phyloP scores from a whole-genome alignment of 257 asterid genomes.

The Jacaranda mimosifolia region DNA sequence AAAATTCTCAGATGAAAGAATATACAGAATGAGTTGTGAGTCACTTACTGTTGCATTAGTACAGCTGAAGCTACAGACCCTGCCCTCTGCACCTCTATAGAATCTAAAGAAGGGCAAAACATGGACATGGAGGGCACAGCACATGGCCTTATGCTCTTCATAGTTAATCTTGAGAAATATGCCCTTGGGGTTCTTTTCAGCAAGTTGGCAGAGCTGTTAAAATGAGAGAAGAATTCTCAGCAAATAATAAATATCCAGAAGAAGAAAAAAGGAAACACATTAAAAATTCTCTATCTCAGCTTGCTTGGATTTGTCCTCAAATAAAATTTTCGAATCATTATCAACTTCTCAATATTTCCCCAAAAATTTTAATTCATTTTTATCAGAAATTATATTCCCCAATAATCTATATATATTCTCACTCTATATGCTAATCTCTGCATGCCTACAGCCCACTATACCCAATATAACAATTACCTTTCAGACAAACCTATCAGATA shows the following conservation, averaged over 20 bases:
- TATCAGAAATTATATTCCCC: too few relatives aligned
- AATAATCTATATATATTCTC: too few relatives aligned
- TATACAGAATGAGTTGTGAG: too few relatives aligned
- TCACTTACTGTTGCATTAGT: slow-evolving; percentile 85
- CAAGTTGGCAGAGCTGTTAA: slow-evolving; percentile 84
- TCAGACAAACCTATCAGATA: too few relatives aligned
- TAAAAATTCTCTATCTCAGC: too few relatives aligned
- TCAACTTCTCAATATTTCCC: too few relatives aligned
- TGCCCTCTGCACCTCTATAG: slow-evolving; percentile 77
- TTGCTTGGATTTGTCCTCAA: too few relatives aligned
- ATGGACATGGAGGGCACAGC: slow-evolving; percentile 65
- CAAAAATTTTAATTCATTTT: too few relatives aligned
- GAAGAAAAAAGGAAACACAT: background rate
- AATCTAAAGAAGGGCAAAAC: slow-evolving; percentile 86
- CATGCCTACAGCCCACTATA: too few relatives aligned
- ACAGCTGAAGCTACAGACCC: slow-evolving; percentile 83
- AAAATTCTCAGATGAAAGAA: background rate
- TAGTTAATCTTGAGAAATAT: slow-evolving; percentile 72
- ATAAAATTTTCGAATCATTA: too few relatives aligned
- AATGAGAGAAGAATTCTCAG: background rate
- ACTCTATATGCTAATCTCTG: too few relatives aligned
- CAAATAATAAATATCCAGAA: background rate
- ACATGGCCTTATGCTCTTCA: slow-evolving; percentile 75
- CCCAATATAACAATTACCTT: too few relatives aligned
- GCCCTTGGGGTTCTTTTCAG: slow-evolving; percentile 76